Base-by-base conservation (phyloP, 345 rosid genomes). In the Pugionium dolabratum region DNA sequence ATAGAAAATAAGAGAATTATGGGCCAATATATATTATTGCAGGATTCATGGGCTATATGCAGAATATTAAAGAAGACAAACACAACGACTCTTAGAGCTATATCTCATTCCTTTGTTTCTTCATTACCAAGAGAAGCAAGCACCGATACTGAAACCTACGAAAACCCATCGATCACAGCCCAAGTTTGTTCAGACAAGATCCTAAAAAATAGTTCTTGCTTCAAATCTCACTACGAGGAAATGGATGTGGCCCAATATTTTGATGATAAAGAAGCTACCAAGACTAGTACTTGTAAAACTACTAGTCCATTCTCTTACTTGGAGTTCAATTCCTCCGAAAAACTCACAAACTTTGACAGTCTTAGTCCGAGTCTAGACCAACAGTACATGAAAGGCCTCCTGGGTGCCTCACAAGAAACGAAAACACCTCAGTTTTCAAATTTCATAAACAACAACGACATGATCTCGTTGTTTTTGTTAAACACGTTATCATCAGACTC, bases 1-100 rank as follows among this genome's bases (percentile, higher is more conserved):
- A 18, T 18, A 18, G 18, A 18, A 18, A 18, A 18, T 18, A 18
- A 18, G 18, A 18, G 18, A 18, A 18, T 18, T 18, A 18, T 18
- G 18, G 18, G 18, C 18, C 18, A 18, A 18, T 18, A 18, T 18
- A 18, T 18, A 18, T 18, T 18, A 18, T 18, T 79, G 63, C 86
- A 87, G 91, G 91, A 89, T 18, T 73, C 88, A 46, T 89, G 96
- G 96, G 96, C 94, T 25, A 82, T 89, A 63, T 89, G 96, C 69
- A 77, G 90, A 77, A 89, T 89, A 76, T 85, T 85, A 80, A 89
- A 83, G 88, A 87, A 87, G 71, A 78, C 86, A 30, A 89, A 76
- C 68, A 79, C 94, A 46, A 75, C 84, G 9, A 78, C 85, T 52
- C 81, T 79, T 59, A 79, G 86, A 75, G 83, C 91, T 53, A 76